phyloP scores from a whole-genome alignment of 2,329 filamentous ascomycete species.

The Daldinia eschscholtzii region DNA sequence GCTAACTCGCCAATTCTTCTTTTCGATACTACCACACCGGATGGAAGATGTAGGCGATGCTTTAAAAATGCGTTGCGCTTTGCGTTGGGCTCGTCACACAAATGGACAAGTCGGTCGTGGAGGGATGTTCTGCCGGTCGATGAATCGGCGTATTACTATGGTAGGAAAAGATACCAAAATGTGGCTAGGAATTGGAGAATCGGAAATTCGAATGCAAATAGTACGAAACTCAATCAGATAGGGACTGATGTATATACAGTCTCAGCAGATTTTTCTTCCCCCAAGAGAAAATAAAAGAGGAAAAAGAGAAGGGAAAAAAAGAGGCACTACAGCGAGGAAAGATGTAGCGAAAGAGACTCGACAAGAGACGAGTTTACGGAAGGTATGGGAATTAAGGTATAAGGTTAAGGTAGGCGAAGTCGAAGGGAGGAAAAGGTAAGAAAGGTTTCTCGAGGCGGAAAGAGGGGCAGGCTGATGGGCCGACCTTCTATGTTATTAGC shows the following conservation, averaged over 20 bases:
- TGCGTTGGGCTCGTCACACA: conserved; percentile 37
- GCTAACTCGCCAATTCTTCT: conserved; percentile 21
- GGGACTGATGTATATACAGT: conserved; percentile 39
- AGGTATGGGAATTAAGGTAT: conserved; percentile 39
- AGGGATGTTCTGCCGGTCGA: conserved; percentile 36
- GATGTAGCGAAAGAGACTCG: conserved; percentile 40
- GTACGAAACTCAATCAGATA: conserved; percentile 30
- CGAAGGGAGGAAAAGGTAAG: conserved; percentile 37
- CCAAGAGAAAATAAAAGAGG: conserved; percentile 16
- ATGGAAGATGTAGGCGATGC: conserved; percentile 28
- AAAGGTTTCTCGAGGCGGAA: conserved; percentile 39
- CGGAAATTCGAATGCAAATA: conserved; percentile 32
- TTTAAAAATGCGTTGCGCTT: conserved; percentile 31
- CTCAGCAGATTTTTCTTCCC: conserved; percentile 24
- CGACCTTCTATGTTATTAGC: conserved; percentile 37
- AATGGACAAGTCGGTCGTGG: conserved; percentile 27
- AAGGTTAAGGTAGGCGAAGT: conserved; percentile 25
- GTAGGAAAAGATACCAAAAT: conserved; percentile 35
- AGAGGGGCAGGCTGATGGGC: conserved; percentile 40
- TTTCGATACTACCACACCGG: conserved; percentile 36
- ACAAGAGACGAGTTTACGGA: conserved; percentile 32
- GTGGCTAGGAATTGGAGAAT: conserved; percentile 36
- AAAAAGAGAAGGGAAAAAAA: conserved; percentile 16
- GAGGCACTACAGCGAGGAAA: conserved; percentile 32
- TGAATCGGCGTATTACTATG: conserved; percentile 41